Evolutionary conservation across 306 rosid genomes (phyloP).

Genomic region (Rubus parviflorus): DNA sequence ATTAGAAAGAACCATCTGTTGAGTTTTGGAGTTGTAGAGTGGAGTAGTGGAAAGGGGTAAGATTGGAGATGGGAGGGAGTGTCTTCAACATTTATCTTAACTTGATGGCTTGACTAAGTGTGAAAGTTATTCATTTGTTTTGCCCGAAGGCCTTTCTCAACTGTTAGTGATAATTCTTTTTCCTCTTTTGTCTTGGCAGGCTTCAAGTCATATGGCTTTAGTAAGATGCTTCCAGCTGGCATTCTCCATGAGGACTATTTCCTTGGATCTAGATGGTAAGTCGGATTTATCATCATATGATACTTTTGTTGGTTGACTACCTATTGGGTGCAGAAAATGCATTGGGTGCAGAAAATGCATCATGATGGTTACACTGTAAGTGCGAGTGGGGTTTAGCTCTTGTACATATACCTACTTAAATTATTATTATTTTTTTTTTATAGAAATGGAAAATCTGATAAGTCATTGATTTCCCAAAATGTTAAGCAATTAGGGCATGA

Average conservation of each 20-base stretch:
- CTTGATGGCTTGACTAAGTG: neutral
- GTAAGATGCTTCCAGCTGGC: conserved; percentile 94
- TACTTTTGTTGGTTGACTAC: neutral
- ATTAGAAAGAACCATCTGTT: neutral
- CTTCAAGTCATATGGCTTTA: conserved; percentile 68
- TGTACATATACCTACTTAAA: neutral
- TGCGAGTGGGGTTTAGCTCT: neutral
- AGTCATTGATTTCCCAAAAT: neutral
- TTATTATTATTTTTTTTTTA: no score
- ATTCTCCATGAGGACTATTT: conserved; percentile 65
- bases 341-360: neutral
- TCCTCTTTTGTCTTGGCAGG: conserved; percentile 48
- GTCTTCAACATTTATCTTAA: conserved; percentile 1
- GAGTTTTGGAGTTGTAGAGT: neutral
- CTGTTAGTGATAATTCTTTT: conserved; percentile 24
- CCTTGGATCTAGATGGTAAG: conserved; percentile 73
- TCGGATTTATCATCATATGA: neutral
- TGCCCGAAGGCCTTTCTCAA: neutral
- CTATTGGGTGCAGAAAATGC: neutral
- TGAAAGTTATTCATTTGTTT: neutral
- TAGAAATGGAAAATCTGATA: neutral
- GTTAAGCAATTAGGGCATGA: conserved; percentile 10
- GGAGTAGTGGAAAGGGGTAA: neutral
- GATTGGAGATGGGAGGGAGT: neutral
- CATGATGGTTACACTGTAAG: neutral